These are phyloP conservation scores for Moesziomyces sp. DNA, from an alignment of 1,284 basidiomycete genomes.

Conservation along the genomic window DNA sequence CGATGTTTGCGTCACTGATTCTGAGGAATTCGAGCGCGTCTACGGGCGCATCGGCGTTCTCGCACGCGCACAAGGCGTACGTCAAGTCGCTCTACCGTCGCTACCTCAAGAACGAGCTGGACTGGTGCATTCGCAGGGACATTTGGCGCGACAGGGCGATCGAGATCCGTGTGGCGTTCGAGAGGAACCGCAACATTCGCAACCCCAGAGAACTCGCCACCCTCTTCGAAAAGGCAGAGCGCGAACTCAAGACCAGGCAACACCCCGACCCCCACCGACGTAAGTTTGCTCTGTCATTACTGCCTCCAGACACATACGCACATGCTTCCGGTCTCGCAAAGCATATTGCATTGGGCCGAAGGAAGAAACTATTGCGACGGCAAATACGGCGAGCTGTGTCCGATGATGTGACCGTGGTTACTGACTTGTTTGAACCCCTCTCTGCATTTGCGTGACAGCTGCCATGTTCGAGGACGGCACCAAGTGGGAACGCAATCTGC, in stretches of 20 bases:
- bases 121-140: constrained; percentile 88
- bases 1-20: constrained; percentile 35
- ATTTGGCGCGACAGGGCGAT: constrained; percentile 85
- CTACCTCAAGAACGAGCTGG: constrained; percentile 82
- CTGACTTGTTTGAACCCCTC: constrained; percentile 3
- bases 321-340: too few species aligned
- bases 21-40: constrained; percentile 22
- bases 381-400: neutral
- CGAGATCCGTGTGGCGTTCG: constrained; percentile 88
- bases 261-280: constrained; percentile 94
- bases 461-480: constrained; percentile 66
- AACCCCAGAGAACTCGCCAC: constrained; percentile 85
- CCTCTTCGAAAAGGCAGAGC: constrained; percentile 86
- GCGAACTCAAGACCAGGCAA: constrained; percentile 74
- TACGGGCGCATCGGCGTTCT: constrained; percentile 71
- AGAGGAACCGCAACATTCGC: constrained; percentile 86
- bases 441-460: constrained; percentile 35
- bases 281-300: too few species aligned
- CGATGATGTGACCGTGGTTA: neutral
- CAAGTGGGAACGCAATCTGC: constrained; percentile 63
- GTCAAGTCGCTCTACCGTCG: constrained; percentile 92
- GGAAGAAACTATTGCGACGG: neutral
- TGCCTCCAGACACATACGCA: too few species aligned
- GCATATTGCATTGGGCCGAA: neutral
- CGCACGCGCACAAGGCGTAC: constrained; percentile 81